These are phyloP conservation scores for Tolypocladium paradoxum DNA, from an alignment of 2,329 filamentous ascomycete species.

Conservation along the genomic window DNA sequence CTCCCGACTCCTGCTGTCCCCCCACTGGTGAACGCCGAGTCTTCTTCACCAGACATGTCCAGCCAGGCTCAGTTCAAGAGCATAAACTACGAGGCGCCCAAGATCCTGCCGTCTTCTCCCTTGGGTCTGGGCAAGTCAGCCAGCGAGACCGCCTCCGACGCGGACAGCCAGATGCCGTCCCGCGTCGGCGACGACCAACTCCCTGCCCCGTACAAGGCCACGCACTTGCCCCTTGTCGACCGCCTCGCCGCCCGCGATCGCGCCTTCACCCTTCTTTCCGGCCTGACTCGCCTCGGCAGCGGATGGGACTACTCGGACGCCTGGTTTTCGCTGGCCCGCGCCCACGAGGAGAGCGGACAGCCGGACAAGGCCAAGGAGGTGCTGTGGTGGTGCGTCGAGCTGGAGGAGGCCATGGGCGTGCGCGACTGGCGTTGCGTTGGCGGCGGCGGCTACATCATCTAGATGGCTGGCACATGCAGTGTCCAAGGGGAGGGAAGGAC, in stretches of 20 bases:
- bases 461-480: not conserved
- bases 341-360: slow-evolving; percentile 80
- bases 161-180: not conserved
- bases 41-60: slow-evolving; percentile 4
- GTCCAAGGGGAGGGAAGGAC: not conserved
- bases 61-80: not conserved
- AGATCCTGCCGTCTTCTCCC: slow-evolving; percentile 30
- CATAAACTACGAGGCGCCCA: not conserved
- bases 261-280: slow-evolving; percentile 72
- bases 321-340: slow-evolving; percentile 80
- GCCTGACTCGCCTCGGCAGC: slow-evolving; percentile 71
- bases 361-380: slow-evolving; percentile 82
- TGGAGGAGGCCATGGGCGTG: slow-evolving; percentile 76
- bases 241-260: slow-evolving; percentile 83
- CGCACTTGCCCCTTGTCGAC: slow-evolving; percentile 61
- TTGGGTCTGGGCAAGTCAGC: slow-evolving; percentile 32
- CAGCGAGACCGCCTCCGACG: slow-evolving; percentile 5
- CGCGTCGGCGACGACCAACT: slow-evolving; percentile 29
- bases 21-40: slow-evolving; percentile 19
- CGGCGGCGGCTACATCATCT: slow-evolving; percentile 51
- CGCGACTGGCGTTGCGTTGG: slow-evolving; percentile 67
- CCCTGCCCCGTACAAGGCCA: slow-evolving; percentile 42
- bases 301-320: slow-evolving; percentile 91
- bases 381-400: slow-evolving; percentile 93
- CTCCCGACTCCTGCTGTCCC: slow-evolving; percentile 47